Evolutionary conservation across 345 rosid genomes (phyloP).

Genomic region (Stellera chamaejasme): DNA sequence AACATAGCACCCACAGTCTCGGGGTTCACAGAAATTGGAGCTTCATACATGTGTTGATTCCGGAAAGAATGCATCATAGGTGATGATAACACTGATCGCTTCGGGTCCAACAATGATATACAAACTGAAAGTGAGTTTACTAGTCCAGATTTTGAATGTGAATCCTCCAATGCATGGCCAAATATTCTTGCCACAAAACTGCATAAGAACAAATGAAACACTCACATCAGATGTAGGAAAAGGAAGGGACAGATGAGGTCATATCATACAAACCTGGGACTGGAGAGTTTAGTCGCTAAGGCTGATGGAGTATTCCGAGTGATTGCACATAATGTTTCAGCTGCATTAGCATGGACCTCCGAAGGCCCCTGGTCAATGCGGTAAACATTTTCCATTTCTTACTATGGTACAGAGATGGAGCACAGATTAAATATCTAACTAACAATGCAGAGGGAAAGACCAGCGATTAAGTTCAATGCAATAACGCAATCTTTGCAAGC

Average conservation of each 20-base stretch:
- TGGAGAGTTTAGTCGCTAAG: constrained; percentile 80
- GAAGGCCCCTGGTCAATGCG: constrained; percentile 51
- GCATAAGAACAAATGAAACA: constrained; percentile 19
- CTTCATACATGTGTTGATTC: constrained; percentile 71
- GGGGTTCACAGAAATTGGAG: constrained; percentile 63
- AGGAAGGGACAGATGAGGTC: constrained; percentile 7
- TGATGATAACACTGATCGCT: constrained; percentile 58
- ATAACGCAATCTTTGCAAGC: no score
- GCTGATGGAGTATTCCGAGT: constrained; percentile 89
- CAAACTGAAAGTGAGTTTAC: constrained; percentile 96
- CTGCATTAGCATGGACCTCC: constrained; percentile 93
- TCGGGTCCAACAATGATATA: constrained; percentile 90
- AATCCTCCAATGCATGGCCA: constrained; percentile 90
- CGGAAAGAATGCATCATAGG: constrained; percentile 73
- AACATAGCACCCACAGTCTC: constrained; percentile 93
- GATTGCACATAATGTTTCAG: constrained; percentile 90
- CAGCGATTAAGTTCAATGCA: no score
- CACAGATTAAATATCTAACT: no score
- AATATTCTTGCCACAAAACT: constrained; percentile 90
- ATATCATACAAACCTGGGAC: constrained; percentile 56
- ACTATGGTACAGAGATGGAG: background rate
- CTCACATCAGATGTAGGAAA: background rate
- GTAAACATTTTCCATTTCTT: constrained; percentile 20
- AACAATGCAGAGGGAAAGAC: no score
- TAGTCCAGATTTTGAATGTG: constrained; percentile 81